These are phyloP conservation scores for Dipodascus albidus DNA, from an alignment of 805 yeast genomes.

Conservation along the genomic window DNA sequence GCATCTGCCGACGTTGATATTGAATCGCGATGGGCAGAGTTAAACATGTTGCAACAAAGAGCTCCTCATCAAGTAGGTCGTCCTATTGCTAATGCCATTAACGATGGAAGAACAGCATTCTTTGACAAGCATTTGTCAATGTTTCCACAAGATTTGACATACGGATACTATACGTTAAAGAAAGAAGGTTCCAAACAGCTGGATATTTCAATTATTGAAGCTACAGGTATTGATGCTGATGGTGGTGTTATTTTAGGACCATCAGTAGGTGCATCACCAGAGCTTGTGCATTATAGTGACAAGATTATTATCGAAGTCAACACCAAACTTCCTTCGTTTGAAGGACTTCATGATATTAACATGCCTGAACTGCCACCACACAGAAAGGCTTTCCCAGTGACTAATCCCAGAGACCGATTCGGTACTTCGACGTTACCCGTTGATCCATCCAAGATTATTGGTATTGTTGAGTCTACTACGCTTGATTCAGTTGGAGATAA, in stretches of 20 bases:
- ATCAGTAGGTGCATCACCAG: conserved; percentile 98
- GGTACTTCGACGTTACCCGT: conserved; percentile 74
- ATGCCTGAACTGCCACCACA: conserved; percentile 83
- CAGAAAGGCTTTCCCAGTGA: conserved; percentile 85
- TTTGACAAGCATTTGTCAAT: conserved; percentile 95
- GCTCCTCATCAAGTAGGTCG: conserved; percentile 98
- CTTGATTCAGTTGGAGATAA: conserved; percentile 80
- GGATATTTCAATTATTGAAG: conserved; percentile 88
- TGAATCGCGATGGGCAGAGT: conserved; percentile 88
- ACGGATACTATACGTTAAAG: conserved; percentile 61
- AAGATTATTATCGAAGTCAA: conserved; percentile 88
- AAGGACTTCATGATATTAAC: conserved; percentile 93
- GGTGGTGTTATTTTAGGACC: conserved; percentile 95
- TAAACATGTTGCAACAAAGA: conserved; percentile 77
- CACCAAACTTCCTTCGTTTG: conserved; percentile 88
- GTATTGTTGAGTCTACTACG: conserved; percentile 75
- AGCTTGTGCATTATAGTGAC: conserved; percentile 74
- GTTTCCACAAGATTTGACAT: conserved; percentile 96
- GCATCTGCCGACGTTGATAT: conserved; percentile 94
- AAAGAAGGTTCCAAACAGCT: conserved; percentile 39
- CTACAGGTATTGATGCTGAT: conserved; percentile 92
- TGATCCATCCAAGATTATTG: conserved; percentile 82
- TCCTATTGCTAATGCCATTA: conserved; percentile 84
- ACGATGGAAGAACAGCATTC: conserved; percentile 75
- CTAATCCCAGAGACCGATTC: conserved; percentile 54